Conservation (phyloP, 768 basidiomycete genomes). For the Amanita subjunquillea region DNA sequence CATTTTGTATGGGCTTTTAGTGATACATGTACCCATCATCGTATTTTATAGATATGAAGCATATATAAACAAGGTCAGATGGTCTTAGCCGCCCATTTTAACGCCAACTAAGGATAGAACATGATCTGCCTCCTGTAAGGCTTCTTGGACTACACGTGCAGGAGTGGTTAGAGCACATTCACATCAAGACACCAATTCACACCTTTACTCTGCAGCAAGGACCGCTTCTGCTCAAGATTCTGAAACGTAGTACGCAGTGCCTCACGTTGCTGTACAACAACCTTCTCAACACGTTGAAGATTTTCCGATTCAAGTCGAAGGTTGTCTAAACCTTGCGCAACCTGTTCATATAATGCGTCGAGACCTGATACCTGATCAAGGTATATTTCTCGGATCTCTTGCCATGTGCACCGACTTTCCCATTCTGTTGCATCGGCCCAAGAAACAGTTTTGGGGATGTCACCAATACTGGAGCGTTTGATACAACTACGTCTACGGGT, state of each 20-base stretch:
- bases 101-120: constrained; percentile 8
- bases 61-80: not conserved
- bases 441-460: constrained; percentile 56
- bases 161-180: constrained; percentile 2
- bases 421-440: constrained; percentile 24
- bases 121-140: constrained; percentile 28
- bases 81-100: not conserved
- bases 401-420: constrained; percentile 31
- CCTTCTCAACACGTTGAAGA: constrained; percentile 30
- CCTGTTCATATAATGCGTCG: constrained; percentile 43
- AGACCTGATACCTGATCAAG: constrained; percentile 54
- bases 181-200: not conserved
- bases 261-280: constrained; percentile 28
- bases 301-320: constrained; percentile 34
- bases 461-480: constrained; percentile 45
- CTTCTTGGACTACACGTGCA: constrained; percentile 26
- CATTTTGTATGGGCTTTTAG: not conserved
- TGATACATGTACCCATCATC: not conserved
- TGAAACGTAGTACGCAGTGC: constrained; percentile 28
- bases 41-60: not conserved
- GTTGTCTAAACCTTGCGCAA: constrained; percentile 32
- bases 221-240: constrained; percentile 31
- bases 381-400: constrained; percentile 44
- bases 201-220: constrained; percentile 34
- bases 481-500: constrained; percentile 53